A percentile compares a stretch with the other conserved stretches of the same genome.
These are phyloP conservation scores for Juncus effusus DNA, from an alignment of 176 grass and related monocot genomes.

Conservation along the genomic window DNA sequence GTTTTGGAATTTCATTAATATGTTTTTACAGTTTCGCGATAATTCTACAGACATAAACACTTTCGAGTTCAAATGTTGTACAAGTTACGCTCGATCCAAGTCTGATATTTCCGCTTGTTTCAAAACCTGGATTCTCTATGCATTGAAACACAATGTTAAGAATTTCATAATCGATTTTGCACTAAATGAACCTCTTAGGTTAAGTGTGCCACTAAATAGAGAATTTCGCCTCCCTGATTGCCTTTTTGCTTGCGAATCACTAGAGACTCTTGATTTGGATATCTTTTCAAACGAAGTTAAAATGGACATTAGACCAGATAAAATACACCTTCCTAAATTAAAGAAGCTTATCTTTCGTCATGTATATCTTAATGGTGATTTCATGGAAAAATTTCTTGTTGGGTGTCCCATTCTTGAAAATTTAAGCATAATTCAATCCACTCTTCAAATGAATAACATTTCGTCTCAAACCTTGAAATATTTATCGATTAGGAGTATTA, in stretches of 20 bases:
- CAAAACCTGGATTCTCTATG: background rate
- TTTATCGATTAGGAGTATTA: background rate
- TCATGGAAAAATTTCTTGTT: background rate
- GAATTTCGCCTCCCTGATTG: background rate
- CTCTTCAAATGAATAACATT: background rate
- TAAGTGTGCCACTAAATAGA: background rate
- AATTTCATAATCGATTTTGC: background rate
- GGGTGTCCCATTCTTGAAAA: background rate
- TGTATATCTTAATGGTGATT: background rate
- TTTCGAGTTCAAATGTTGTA: background rate
- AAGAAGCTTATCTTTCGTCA: background rate
- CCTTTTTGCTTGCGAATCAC: background rate
- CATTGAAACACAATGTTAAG: background rate
- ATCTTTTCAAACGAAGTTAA: no score
- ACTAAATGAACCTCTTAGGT: background rate
- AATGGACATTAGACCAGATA: background rate
- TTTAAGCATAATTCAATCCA: background rate
- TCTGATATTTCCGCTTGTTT: background rate
- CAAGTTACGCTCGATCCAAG: background rate
- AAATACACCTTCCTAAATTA: background rate
- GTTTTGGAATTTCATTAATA: background rate
- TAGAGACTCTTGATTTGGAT: background rate
- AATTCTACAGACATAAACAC: background rate
- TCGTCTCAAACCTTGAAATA: background rate
- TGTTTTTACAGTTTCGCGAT: background rate